Evolutionary conservation across 2,329 filamentous ascomycete species (phyloP).

Genomic region (Ascosphaera pollenicola): DNA sequence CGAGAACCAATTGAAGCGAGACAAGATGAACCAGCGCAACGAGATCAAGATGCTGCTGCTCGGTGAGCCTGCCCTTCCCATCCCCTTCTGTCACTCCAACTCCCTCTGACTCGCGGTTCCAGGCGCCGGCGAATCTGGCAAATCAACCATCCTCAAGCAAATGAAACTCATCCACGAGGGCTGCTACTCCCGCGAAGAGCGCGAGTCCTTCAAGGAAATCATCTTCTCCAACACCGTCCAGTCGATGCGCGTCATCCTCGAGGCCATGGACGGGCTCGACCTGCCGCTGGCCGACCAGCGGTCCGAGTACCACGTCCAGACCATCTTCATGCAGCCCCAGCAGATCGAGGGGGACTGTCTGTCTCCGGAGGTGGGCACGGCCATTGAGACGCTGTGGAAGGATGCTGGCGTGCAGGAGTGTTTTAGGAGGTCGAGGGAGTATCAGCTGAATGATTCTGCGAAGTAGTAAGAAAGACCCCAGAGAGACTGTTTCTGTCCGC

Average conservation of each 20-base stretch:
- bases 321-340: slow-evolving; percentile 94
- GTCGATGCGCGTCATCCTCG: slow-evolving; percentile 47
- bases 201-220: slow-evolving; percentile 49
- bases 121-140: slow-evolving; percentile 97
- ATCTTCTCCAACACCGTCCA: slow-evolving; percentile 52
- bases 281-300: slow-evolving; percentile 76
- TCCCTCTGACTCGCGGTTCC: slow-evolving; percentile 4
- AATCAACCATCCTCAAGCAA: slow-evolving; percentile 86
- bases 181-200: slow-evolving; percentile 81
- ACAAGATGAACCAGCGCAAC: slow-evolving; percentile 97
- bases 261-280: slow-evolving; percentile 46
- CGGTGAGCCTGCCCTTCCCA: slow-evolving; percentile 37
- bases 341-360: slow-evolving; percentile 92
- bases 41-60: slow-evolving; percentile 99
- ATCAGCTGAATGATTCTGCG: slow-evolving; percentile 89
- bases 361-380: slow-evolving; percentile 80
- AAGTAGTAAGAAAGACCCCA: slow-evolving; percentile 87
- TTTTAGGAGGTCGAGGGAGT: slow-evolving; percentile 88
- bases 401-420: slow-evolving; percentile 83
- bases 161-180: slow-evolving; percentile 99
- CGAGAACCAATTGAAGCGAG: slow-evolving; percentile 95
- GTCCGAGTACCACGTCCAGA: slow-evolving; percentile 94
- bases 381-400: slow-evolving; percentile 82
- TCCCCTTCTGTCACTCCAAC: background rate
- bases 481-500: too few relatives aligned